phyloP scores from a whole-genome alignment of 768 basidiomycete genomes.

The Amanita molliuscula region DNA sequence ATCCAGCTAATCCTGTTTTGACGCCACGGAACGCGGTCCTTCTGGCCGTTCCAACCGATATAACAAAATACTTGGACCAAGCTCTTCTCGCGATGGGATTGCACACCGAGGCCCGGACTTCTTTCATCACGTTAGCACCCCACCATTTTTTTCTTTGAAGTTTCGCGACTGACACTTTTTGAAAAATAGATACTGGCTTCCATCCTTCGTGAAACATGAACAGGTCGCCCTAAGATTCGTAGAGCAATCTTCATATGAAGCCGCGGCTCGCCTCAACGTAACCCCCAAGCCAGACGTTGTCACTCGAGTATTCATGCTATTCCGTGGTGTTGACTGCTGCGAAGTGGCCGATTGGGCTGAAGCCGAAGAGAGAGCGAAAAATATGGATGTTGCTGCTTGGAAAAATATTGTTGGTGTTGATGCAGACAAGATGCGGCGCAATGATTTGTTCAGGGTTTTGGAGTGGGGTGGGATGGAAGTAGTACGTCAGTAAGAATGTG shows the following conservation, averaged over 20 bases:
- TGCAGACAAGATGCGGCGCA: conserved; percentile 13
- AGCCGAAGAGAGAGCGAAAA: conserved; percentile 10
- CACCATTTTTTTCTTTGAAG: background rate
- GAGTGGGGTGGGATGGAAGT: conserved; percentile 43
- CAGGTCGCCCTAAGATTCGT: conserved; percentile 35
- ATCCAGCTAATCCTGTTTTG: background rate
- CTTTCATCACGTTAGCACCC: conserved; percentile 32
- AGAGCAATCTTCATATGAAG: conserved; percentile 30
- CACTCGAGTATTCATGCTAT: conserved; percentile 38
- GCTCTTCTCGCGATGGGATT: conserved; percentile 22
- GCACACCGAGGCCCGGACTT: conserved; percentile 31
- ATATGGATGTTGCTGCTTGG: background rate
- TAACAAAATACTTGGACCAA: conserved; percentile 27
- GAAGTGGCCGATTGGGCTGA: conserved; percentile 17
- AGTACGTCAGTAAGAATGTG: background rate
- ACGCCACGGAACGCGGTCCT: background rate
- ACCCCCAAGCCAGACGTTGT: conserved; percentile 31
- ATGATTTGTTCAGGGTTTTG: conserved; percentile 24
- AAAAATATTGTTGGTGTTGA: background rate
- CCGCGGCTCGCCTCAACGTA: conserved; percentile 26
- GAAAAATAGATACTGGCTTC: conserved; percentile 31
- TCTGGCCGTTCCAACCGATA: background rate
- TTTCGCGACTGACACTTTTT: background rate
- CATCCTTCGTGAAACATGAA: conserved; percentile 26
- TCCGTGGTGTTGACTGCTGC: conserved; percentile 21